These are phyloP conservation scores for Lactarius tabidus DNA, from an alignment of 768 basidiomycete species.

Conservation along the genomic window DNA sequence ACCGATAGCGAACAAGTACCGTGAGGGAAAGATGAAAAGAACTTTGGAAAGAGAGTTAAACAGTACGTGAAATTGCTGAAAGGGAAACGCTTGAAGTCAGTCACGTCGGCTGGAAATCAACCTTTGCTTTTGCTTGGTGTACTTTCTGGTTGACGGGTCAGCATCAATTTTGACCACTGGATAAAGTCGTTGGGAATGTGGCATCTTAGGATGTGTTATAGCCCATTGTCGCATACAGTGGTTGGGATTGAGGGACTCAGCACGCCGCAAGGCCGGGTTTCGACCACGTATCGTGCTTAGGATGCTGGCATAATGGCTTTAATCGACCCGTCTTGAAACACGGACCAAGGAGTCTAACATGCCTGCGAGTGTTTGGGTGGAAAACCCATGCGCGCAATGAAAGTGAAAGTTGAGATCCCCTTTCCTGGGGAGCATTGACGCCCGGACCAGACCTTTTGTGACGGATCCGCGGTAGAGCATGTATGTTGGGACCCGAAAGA, in stretches of 20 bases:
- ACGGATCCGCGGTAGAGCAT: constrained; percentile 77
- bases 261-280: constrained; percentile 47
- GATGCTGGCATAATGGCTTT: constrained; percentile 77
- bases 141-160: constrained; percentile 57
- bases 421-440: constrained; percentile 66
- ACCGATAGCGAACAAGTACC: constrained; percentile 83
- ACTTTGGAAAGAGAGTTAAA: constrained; percentile 80
- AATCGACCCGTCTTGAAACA: constrained; percentile 81
- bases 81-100: constrained; percentile 75
- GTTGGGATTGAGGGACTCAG: constrained; percentile 61
- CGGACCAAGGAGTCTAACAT: constrained; percentile 86
- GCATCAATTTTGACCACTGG: constrained; percentile 60
- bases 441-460: constrained; percentile 70
- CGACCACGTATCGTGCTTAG: constrained; percentile 55
- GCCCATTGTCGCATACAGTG: constrained; percentile 49
- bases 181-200: constrained; percentile 58
- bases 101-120: constrained; percentile 53
- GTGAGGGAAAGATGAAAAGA: constrained; percentile 81
- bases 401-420: constrained; percentile 66
- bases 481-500: constrained; percentile 86
- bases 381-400: constrained; percentile 66
- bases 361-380: constrained; percentile 75
- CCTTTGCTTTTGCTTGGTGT: constrained; percentile 50
- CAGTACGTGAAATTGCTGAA: constrained; percentile 79
- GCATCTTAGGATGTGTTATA: constrained; percentile 67